Evolutionary conservation across 106 monocot species (phyloP).

Genomic region (Dactylorhiza incarnata): DNA sequence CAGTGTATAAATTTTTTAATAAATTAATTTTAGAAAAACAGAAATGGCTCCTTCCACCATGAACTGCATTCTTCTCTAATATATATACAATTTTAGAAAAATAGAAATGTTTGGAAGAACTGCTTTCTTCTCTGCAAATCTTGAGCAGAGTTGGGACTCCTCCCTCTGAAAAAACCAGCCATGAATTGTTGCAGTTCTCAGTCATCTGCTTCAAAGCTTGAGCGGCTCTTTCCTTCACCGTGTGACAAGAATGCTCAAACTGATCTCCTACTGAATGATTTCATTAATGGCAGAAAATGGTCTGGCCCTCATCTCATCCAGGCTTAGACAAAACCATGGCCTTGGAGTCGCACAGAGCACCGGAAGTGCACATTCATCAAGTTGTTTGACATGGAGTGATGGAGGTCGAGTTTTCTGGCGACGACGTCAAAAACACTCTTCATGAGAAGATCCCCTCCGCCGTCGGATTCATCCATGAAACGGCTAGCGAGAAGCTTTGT

Average conservation of each 20-base stretch:
- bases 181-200: conserved; percentile 57
- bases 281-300: conserved; percentile 27
- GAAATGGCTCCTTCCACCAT: conserved; percentile 46
- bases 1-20: too few species aligned
- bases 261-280: conserved; percentile 30
- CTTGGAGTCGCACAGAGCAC: too few species aligned
- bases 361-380: too few species aligned
- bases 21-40: conserved; percentile 33
- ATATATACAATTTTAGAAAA: too few species aligned
- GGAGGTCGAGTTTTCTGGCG: too few species aligned
- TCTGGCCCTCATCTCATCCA: conserved; percentile 17
- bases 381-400: too few species aligned
- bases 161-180: conserved; percentile 76
- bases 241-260: conserved; percentile 10
- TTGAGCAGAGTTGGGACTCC: conserved; percentile 52
- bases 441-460: too few species aligned
- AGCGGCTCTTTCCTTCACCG: conserved; percentile 35
- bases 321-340: too few species aligned
- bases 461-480: too few species aligned
- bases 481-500: too few species aligned
- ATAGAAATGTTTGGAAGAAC: too few species aligned
- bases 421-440: too few species aligned
- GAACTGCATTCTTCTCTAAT: background rate
- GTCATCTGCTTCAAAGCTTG: conserved; percentile 46
- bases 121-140: conserved; percentile 11